Conservation (phyloP, 2,329 filamentous ascomycete genomes). For the Aspergillus spinulosporus region DNA sequence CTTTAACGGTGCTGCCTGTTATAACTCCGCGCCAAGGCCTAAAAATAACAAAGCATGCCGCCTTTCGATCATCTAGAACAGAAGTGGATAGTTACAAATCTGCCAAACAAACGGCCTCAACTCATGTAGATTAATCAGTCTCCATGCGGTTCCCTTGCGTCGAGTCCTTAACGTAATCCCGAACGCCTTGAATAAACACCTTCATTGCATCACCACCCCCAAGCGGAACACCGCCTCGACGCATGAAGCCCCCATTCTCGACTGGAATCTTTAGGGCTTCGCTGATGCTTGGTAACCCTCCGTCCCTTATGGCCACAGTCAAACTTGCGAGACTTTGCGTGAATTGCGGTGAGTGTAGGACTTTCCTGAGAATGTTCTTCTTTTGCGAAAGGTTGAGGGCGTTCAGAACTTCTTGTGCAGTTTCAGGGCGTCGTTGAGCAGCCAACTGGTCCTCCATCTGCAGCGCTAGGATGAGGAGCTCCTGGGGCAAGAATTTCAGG, state of each 20-base stretch:
- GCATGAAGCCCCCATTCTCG: slow-evolving; percentile 78
- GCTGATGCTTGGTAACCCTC: slow-evolving; percentile 83
- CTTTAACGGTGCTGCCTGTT: slow-evolving; percentile 14
- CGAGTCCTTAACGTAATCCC: slow-evolving; percentile 68
- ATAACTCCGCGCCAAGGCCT: slow-evolving; percentile 5
- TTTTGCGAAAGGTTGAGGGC: slow-evolving; percentile 75
- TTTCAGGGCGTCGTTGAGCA: slow-evolving; percentile 67
- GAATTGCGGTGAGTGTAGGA: slow-evolving; percentile 87
- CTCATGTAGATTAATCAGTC: slow-evolving; percentile 35
- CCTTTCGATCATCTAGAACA: slow-evolving; percentile 3
- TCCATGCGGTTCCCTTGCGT: slow-evolving; percentile 45
- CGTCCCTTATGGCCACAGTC: slow-evolving; percentile 84
- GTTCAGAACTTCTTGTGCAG: slow-evolving; percentile 70
- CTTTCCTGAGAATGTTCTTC: slow-evolving; percentile 74
- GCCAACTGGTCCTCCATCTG: slow-evolving; percentile 62
- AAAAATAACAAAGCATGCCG: slow-evolving; percentile 15
- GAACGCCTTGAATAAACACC: slow-evolving; percentile 87
- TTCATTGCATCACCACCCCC: slow-evolving; percentile 87
- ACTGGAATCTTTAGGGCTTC: slow-evolving; percentile 81
- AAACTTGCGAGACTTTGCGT: slow-evolving; percentile 80
- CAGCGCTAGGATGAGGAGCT: slow-evolving; percentile 74
- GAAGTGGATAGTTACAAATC: slow-evolving; percentile 14
- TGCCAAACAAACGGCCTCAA: slow-evolving; percentile 5
- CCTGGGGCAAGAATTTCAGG: slow-evolving; percentile 74
- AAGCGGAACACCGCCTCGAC: slow-evolving; percentile 75